These are phyloP conservation scores for Bruguiera gymnorhiza DNA, from an alignment of 345 rosid species.

Conservation along the genomic window DNA sequence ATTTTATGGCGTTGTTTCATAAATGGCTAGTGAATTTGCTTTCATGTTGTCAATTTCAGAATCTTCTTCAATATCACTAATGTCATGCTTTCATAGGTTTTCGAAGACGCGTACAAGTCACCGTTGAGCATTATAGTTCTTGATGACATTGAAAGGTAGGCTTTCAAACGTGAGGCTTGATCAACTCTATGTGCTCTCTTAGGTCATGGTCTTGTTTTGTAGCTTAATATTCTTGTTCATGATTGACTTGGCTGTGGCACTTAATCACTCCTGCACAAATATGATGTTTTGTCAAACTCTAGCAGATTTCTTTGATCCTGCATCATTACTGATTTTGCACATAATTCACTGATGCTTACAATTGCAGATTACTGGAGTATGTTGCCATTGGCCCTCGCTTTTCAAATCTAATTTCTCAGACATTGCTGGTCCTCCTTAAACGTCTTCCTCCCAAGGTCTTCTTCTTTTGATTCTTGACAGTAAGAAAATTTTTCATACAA, in stretches of 20 bases:
- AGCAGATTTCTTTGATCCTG: not conserved
- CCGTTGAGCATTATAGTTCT: constrained; percentile 94
- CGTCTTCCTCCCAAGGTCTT: constrained; percentile 92
- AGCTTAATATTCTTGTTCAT: too few species aligned
- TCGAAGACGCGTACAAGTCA: constrained; percentile 98
- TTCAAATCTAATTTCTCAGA: constrained; percentile 85
- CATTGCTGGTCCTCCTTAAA: constrained; percentile 86
- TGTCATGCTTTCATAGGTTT: constrained; percentile 47
- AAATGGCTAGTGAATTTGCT: constrained; percentile 13
- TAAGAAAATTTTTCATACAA: not conserved
- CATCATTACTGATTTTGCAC: not conserved
- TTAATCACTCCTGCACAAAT: too few species aligned
- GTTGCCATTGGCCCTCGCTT: constrained; percentile 96
- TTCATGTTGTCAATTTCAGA: constrained; percentile 1
- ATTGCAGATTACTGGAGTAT: constrained; percentile 83
- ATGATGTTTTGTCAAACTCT: too few species aligned
- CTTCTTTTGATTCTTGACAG: not conserved
- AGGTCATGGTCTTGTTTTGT: not conserved
- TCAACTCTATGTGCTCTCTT: not conserved
- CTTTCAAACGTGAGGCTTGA: not conserved
- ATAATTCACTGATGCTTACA: not conserved
- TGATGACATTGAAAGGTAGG: constrained; percentile 92
- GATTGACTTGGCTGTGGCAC: too few species aligned
- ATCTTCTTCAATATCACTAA: not conserved
- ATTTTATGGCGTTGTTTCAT: constrained; percentile 7